Evolutionary conservation across 495 filamentous ascomycete genomes (phyloP).

Genomic region (Trichoderma virens): DNA sequence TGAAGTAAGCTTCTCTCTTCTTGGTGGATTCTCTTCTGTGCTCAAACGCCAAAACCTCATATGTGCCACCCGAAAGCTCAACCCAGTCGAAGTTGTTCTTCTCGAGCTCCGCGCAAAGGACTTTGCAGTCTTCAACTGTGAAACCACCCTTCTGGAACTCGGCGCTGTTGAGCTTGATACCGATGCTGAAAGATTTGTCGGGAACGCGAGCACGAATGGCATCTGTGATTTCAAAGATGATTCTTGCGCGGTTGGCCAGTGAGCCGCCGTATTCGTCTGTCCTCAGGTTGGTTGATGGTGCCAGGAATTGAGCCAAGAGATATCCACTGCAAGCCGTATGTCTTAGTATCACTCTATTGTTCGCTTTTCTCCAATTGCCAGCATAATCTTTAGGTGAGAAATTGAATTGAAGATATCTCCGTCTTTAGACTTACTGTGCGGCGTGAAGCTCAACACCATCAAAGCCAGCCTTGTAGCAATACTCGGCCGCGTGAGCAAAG

Average conservation of each 20-base stretch:
- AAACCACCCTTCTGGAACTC: conserved; percentile 57
- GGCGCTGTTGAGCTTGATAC: conserved; percentile 62
- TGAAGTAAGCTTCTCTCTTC: conserved; percentile 56
- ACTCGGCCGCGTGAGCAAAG: conserved; percentile 51
- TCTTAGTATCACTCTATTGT: background rate
- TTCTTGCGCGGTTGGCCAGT: conserved; percentile 46
- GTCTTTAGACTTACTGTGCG: conserved; percentile 24
- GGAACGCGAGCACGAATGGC: conserved; percentile 38
- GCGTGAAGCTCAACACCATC: conserved; percentile 54
- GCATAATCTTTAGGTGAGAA: background rate
- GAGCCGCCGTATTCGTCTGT: conserved; percentile 56
- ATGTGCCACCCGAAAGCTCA: conserved; percentile 57
- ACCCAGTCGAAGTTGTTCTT: conserved; percentile 52
- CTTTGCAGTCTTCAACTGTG: conserved; percentile 44
- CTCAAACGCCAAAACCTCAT: conserved; percentile 47
- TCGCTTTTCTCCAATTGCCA: background rate
- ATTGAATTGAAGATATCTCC: background rate
- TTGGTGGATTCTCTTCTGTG: conserved; percentile 47
- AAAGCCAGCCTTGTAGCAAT: conserved; percentile 48
- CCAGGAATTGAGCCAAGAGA: conserved; percentile 60
- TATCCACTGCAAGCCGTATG: conserved; percentile 46
- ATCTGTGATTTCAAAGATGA: conserved; percentile 46
- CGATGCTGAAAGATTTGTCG: conserved; percentile 45
- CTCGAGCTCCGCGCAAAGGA: conserved; percentile 50
- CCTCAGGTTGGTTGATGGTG: conserved; percentile 49